Base-by-base conservation (phyloP, 768 basidiomycete genomes). In the Hygrocybe coccinea region DNA sequence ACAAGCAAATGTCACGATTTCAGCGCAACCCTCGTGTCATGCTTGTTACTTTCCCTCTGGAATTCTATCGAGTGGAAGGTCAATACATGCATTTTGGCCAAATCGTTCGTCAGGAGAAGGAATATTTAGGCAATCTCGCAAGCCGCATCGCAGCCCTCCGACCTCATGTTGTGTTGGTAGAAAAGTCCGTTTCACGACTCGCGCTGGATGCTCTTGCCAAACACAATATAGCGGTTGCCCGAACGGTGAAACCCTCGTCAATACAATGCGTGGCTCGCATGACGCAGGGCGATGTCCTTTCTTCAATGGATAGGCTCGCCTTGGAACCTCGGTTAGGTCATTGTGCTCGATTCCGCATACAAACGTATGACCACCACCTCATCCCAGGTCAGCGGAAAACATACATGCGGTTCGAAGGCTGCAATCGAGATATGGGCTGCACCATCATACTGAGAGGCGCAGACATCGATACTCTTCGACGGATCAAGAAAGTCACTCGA, bases 341-440 rank as follows among this genome's bases (percentile, higher is more conserved):
- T 63, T 98, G 95, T 65, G 74, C 82, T 5, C 81, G 82, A 17
- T 95, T 92, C 69, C 79, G 85, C 34, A 80, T 98, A 5, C 93
- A 97, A 69, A 97, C 97, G 0, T 97, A 89, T 67, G 95, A 97
- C 59, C 95, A 99, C 69, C 79, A 83, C 11, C 77, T 95, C 38
- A 99, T 98, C 39, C 93, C 95, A n/a, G 94, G 93, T 17, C 81
- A 81, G 15, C 80, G 97, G 54, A 99, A 99, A 76, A 92, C 95
- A 0, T 89, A 92, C 65, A 94, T 99, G 92, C 87, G 97, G 1
- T 98, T 99, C 64, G 97, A 99, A 70, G 95, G 95, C 1, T 97
- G 95, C 64, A 88, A 82, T 65, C 81, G 82, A 49, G 91, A 97
- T 59, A 88, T 91, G 81, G 95, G 95, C 0, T 97, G 94, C 60